Evolutionary conservation across 805 yeast genomes (phyloP).

Genomic region (Nakazawaea laoshanensis): DNA sequence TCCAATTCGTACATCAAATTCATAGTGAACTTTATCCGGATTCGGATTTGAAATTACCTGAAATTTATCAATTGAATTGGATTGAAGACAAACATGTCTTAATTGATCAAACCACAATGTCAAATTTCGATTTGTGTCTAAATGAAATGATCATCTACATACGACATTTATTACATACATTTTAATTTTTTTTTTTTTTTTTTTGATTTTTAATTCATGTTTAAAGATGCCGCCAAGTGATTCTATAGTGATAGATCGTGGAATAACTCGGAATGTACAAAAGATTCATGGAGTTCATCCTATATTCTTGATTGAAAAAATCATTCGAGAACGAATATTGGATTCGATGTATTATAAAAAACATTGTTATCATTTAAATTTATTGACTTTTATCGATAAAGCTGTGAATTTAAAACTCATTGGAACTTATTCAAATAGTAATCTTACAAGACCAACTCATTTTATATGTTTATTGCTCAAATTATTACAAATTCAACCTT

Average conservation of each 20-base stretch:
- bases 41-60: slow-evolving; percentile 2
- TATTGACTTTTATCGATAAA: slow-evolving; percentile 36
- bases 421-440: slow-evolving; percentile 30
- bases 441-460: slow-evolving; percentile 53
- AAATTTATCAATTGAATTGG: slow-evolving; percentile 9
- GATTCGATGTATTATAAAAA: slow-evolving; percentile 54
- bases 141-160: no score
- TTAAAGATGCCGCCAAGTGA: not conserved
- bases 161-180: not conserved
- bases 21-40: slow-evolving; percentile 2
- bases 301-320: slow-evolving; percentile 46
- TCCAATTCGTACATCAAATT: slow-evolving; percentile 2
- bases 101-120: not conserved
- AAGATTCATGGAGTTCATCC: slow-evolving; percentile 37
- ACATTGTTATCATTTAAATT: slow-evolving; percentile 39
- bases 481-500: slow-evolving; percentile 69
- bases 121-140: no score
- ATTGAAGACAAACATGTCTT: not conserved
- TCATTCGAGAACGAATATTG: slow-evolving; percentile 45
- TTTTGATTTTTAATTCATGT: not conserved
- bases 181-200: no score
- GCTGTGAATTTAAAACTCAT: slow-evolving; percentile 35
- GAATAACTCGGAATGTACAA: slow-evolving; percentile 18
- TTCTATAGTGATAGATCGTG: slow-evolving; percentile 22
- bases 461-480: slow-evolving; percentile 74